Evolutionary conservation across 2,329 filamentous ascomycete species (phyloP), one percentile per base, ranked within the genome.

Genomic region (Scleromitrula shiraiana): DNA sequence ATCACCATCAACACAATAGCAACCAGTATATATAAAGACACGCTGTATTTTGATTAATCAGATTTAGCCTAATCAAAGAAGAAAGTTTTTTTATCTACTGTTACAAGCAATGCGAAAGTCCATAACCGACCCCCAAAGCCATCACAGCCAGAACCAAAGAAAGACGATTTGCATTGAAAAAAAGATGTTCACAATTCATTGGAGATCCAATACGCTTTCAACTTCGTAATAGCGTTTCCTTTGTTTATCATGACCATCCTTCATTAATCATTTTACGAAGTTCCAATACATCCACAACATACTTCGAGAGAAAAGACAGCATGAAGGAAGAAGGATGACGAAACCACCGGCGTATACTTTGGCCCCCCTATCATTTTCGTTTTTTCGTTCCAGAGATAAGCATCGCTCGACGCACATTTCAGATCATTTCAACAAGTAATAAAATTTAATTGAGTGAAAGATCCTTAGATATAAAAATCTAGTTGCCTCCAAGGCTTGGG

Each of bases 401-500:
- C 15, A 41, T 47, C 33, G 44, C 44, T 38, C 23, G 26, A 47
- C 39, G 50, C 20, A 45, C 40, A 46, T 41, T 39, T 46, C 50
- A 49, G 42, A 52, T 53, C 50, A 45, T 50, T 53, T 41, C 14
- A 41, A 36, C 33, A 36, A 17, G n/a, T 17, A n/a, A 36, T 36
- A 17, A 20, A 17, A 36, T 41, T 26, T 10, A 35, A 47, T 47
- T 36, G 19, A 32, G 29, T 33, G 36, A 41, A 55, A 54, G 51
- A 53, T 52, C 50, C 20, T 52, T 46, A 46, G 36, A 47, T 52
- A 41, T 42, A 51, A 53, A 41, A 49, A 45, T 55, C 52, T 63
- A 63, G 57, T 60, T 55, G 60, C 73, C 55, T 60, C 74, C 74
- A 56, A 77, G 64, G 65, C 67, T 73, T 48, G 74, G 74, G 70